A percentile compares a stretch with the other conserved stretches of the same genome.
Conservation (phyloP, 805 yeast species). For the Sporopachydermia quercuum region DNA sequence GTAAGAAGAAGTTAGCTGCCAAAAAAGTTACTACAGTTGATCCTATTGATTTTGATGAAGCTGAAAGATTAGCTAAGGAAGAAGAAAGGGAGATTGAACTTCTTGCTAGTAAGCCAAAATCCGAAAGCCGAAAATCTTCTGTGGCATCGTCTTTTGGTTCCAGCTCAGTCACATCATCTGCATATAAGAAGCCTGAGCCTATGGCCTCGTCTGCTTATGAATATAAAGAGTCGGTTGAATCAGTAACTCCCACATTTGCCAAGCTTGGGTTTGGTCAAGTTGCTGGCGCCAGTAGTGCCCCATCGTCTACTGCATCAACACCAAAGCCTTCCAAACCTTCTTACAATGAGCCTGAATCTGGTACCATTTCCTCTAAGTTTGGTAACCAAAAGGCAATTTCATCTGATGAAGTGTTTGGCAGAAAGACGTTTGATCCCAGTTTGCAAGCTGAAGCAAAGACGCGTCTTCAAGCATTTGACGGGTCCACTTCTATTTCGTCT, state of each 20-base stretch:
- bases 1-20: slow-evolving; percentile 16
- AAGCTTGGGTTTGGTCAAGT: slow-evolving; percentile 87
- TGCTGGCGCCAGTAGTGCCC: slow-evolving; percentile 37
- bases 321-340: slow-evolving; percentile 13
- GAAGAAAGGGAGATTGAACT: slow-evolving; percentile 53
- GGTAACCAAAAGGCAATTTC: slow-evolving; percentile 91
- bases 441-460: slow-evolving; percentile 67
- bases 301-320: slow-evolving; percentile 20
- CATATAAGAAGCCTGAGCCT: slow-evolving; percentile 1
- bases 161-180: slow-evolving; percentile 6
- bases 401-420: slow-evolving; percentile 87
- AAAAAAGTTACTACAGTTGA: slow-evolving; percentile 25
- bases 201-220: neutral
- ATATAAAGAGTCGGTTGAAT: slow-evolving; percentile 21
- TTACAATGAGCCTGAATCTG: slow-evolving; percentile 36
- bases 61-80: slow-evolving; percentile 64
- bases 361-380: slow-evolving; percentile 60
- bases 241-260: slow-evolving; percentile 57
- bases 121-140: slow-evolving; percentile 16
- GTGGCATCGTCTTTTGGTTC: slow-evolving; percentile 6
- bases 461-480: slow-evolving; percentile 70
- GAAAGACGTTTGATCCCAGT: slow-evolving; percentile 65
- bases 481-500: slow-evolving; percentile 85
- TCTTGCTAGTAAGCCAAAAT: slow-evolving; percentile 25
- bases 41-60: slow-evolving; percentile 42